phyloP scores from a whole-genome alignment of 2,329 filamentous ascomycete species.

The Didymosphaeria variabile region DNA sequence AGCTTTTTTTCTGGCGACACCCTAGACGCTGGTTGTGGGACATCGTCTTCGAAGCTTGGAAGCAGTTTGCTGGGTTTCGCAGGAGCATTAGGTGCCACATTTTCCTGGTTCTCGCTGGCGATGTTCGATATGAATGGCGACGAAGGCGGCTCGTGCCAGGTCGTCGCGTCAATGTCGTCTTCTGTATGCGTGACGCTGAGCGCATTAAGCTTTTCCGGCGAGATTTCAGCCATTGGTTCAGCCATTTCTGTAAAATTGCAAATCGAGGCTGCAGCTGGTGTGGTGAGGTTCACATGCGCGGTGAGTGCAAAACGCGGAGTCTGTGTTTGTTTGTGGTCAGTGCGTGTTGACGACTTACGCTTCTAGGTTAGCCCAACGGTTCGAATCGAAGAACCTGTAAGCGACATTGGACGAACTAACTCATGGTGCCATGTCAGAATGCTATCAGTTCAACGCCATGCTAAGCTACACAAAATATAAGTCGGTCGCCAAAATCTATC shows the following conservation, averaged over 20 bases:
- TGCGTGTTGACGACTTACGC: conserved; percentile 17
- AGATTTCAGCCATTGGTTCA: conserved; percentile 43
- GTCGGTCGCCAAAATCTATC: background rate
- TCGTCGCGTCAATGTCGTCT: conserved; percentile 46
- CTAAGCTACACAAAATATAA: background rate
- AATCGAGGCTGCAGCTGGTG: conserved; percentile 28
- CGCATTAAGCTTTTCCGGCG: conserved; percentile 41
- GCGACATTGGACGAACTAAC: too few relatives aligned
- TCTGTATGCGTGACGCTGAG: conserved; percentile 29
- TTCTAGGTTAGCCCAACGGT: conserved; percentile 21
- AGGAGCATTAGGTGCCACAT: conserved; percentile 37
- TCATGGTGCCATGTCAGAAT: background rate
- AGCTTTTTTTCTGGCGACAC: conserved; percentile 41
- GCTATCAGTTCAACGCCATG: background rate
- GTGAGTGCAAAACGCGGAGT: conserved; percentile 22
- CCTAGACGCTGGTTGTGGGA: conserved; percentile 44
- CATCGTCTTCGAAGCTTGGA: conserved; percentile 32
- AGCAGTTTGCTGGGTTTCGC: conserved; percentile 37
- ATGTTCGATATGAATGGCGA: conserved; percentile 60
- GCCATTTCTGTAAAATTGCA: conserved; percentile 33
- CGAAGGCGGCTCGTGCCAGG: conserved; percentile 54
- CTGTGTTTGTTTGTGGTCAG: conserved; percentile 23
- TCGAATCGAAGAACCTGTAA: conserved; percentile 7
- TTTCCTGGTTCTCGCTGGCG: conserved; percentile 51
- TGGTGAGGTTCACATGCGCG: conserved; percentile 12